Evolutionary conservation across 768 basidiomycete genomes (phyloP).

Genomic region (Leccinum boreale): DNA sequence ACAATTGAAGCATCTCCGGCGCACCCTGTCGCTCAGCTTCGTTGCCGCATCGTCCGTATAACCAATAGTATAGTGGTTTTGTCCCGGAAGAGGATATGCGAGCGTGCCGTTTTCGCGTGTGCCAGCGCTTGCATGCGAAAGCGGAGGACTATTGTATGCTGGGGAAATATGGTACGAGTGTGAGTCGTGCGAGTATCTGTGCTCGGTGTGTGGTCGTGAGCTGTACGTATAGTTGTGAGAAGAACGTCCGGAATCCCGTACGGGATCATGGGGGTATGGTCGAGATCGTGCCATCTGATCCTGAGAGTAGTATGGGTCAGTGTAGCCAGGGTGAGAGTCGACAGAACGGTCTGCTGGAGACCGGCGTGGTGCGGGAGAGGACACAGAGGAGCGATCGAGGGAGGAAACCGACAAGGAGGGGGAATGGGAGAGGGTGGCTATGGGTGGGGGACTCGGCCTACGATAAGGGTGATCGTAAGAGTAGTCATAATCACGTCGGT

Average conservation of each 20-base stretch:
- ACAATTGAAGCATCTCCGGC: conserved; percentile 80
- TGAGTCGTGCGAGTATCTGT: conserved; percentile 33
- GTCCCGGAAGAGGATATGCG: conserved; percentile 37
- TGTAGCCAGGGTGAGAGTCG: conserved; percentile 29
- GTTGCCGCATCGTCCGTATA: conserved; percentile 80
- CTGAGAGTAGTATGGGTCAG: conserved; percentile 40
- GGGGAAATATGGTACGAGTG: conserved; percentile 30
- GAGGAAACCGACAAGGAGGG: conserved; percentile 60
- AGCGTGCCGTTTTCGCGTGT: conserved; percentile 28
- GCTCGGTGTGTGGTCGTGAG: conserved; percentile 25
- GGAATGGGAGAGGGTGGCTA: conserved; percentile 52
- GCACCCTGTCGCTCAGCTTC: conserved; percentile 73
- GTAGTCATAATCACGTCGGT: conserved; percentile 38
- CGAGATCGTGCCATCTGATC: conserved; percentile 32
- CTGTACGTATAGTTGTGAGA: conserved; percentile 36
- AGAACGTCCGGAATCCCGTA: conserved; percentile 29
- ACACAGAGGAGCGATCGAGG: conserved; percentile 55
- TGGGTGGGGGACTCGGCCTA: conserved; percentile 46
- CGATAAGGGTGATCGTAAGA: conserved; percentile 40
- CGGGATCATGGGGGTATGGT: conserved; percentile 32
- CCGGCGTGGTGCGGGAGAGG: conserved; percentile 54
- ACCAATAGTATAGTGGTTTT: conserved; percentile 37
- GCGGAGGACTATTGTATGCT: conserved; percentile 25
- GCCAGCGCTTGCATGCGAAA: conserved; percentile 21
- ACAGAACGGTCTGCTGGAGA: conserved; percentile 33